These are phyloP conservation scores for Wilcoxina mikolae DNA, from an alignment of 495 filamentous ascomycete genomes.

Conservation along the genomic window DNA sequence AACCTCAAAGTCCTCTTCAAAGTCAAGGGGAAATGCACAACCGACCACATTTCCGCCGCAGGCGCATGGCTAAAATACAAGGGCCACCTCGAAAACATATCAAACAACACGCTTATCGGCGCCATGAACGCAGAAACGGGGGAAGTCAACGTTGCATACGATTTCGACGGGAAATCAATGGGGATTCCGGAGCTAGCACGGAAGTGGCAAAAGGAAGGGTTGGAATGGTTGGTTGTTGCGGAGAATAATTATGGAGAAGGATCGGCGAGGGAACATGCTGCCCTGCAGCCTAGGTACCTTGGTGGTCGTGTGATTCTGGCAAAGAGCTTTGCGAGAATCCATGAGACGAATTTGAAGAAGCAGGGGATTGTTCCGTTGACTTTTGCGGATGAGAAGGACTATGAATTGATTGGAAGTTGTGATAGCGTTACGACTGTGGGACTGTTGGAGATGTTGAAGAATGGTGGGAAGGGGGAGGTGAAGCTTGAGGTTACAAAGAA, in stretches of 20 bases:
- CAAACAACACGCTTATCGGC: conserved; percentile 86
- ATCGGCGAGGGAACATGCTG: conserved; percentile 85
- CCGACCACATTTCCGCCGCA: conserved; percentile 93
- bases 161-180: conserved; percentile 49
- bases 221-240: conserved; percentile 80
- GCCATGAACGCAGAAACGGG: conserved; percentile 82
- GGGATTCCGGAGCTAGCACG: conserved; percentile 74
- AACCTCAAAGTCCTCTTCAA: conserved; percentile 76
- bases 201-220: conserved; percentile 57
- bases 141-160: conserved; percentile 82
- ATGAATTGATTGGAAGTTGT: conserved; percentile 63
- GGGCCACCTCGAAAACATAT: conserved; percentile 95
- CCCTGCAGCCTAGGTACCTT: conserved; percentile 87
- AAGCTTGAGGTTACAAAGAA: conserved; percentile 46
- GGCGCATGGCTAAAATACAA: conserved; percentile 99
- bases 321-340: conserved; percentile 90
- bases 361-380: conserved; percentile 91
- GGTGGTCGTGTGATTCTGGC: conserved; percentile 75
- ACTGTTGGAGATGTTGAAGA: conserved; percentile 62
- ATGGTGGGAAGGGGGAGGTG: conserved; percentile 68
- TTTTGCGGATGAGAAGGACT: conserved; percentile 74
- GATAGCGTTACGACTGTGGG: conserved; percentile 72
- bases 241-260: conserved; percentile 98
- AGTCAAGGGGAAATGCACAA: conserved; percentile 93
- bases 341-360: conserved; percentile 99